Conservation (phyloP, 768 basidiomycete species). For the Strobilomyces echinocephalus region DNA sequence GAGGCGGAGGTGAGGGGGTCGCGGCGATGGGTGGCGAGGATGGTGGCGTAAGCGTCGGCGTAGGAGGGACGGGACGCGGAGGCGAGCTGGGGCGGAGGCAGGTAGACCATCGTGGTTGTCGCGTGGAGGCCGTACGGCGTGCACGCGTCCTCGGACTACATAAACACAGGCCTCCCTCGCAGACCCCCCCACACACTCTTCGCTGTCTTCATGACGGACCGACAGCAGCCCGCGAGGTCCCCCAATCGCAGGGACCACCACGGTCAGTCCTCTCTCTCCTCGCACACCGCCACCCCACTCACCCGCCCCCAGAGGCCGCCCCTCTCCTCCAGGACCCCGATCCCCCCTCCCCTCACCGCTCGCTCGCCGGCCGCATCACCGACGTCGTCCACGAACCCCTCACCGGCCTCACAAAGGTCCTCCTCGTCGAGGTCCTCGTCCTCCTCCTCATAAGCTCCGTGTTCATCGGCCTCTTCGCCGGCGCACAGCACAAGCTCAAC, state of each 20-base stretch:
- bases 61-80: slow-evolving; percentile 59
- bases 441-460: slow-evolving; percentile 78
- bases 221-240: slow-evolving; percentile 50
- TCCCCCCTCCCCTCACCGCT: slow-evolving; percentile 36
- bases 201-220: slow-evolving; percentile 49
- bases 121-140: slow-evolving; percentile 18
- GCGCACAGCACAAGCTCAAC: slow-evolving; percentile 74
- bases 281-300: neutral
- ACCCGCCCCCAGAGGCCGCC: slow-evolving; percentile 48
- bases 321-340: slow-evolving; percentile 51
- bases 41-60: slow-evolving; percentile 64
- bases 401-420: slow-evolving; percentile 77
- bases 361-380: slow-evolving; percentile 35
- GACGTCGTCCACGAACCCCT: slow-evolving; percentile 69
- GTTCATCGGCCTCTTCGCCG: slow-evolving; percentile 93
- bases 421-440: slow-evolving; percentile 68
- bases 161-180: slow-evolving; percentile 18
- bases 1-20: slow-evolving; percentile 75
- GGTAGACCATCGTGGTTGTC: slow-evolving; percentile 51
- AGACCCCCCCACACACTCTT: slow-evolving; percentile 6
- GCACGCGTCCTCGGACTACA: slow-evolving; percentile 29
- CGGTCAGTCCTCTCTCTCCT: slow-evolving; percentile 35
- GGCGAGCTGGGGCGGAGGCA: slow-evolving; percentile 68
- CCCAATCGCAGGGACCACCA: slow-evolving; percentile 57
- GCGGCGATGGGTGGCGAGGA: slow-evolving; percentile 66